A percentile compares a stretch with the other conserved stretches of the same genome.
phyloP scores from a whole-genome alignment of 2,329 filamentous ascomycete species.

The Verticillium tricorpus region DNA sequence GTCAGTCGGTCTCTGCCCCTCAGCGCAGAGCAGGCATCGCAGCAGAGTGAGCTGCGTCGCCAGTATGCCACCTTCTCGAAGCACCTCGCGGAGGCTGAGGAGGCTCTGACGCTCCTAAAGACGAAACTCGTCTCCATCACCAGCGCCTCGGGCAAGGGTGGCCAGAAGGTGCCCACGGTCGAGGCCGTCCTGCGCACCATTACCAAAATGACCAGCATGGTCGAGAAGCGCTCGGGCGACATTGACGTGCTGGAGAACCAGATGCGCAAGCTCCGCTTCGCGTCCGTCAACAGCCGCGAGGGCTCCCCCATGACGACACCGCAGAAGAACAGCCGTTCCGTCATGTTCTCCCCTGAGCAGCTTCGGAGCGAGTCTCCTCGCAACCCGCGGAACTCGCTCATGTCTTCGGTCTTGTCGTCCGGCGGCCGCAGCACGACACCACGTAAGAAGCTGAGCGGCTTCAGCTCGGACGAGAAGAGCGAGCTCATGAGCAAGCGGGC shows the following conservation, averaged over 20 bases:
- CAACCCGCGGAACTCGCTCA: constrained; percentile 34
- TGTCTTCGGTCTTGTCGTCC: constrained; percentile 35
- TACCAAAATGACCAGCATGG: constrained; percentile 85
- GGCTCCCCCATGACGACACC: constrained; percentile 36
- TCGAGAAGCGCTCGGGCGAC: constrained; percentile 85
- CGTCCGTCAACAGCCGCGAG: constrained; percentile 34
- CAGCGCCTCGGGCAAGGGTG: constrained; percentile 39
- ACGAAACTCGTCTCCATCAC: constrained; percentile 65
- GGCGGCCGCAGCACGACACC: constrained; percentile 37
- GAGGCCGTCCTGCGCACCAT: constrained; percentile 92
- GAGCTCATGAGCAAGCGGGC: constrained; percentile 49
- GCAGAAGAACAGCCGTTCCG: constrained; percentile 23
- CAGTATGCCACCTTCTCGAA: constrained; percentile 71
- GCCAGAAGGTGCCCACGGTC: constrained; percentile 67
- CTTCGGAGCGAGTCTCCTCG: constrained; percentile 32
- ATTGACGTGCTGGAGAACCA: constrained; percentile 87
- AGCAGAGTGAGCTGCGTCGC: constrained; percentile 78
- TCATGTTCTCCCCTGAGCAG: constrained; percentile 38
- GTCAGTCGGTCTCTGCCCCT: constrained; percentile 66
- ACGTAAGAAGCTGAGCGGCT: constrained; percentile 59
- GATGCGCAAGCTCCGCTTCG: constrained; percentile 66
- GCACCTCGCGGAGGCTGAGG: constrained; percentile 72
- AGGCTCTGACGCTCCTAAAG: constrained; percentile 72
- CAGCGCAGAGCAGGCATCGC: constrained; percentile 75
- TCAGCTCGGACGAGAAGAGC: constrained; percentile 54